Conservation (phyloP, 148 eudicot species). For the Amaranthus hypochondriacus region DNA sequence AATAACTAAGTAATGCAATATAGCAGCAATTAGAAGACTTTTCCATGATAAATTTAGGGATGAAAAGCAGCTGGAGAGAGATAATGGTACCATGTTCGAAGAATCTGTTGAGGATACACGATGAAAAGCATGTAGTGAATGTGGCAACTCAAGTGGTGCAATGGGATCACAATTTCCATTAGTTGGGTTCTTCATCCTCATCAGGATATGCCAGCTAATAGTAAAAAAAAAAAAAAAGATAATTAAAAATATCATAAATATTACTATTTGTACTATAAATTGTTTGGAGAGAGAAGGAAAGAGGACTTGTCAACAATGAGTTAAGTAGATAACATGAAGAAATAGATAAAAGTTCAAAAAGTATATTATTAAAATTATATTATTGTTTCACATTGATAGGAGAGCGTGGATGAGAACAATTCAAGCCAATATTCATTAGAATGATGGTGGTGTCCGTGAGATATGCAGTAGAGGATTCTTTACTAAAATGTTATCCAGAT, state of each 20-base stretch:
- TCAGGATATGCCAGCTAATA: slow-evolving; percentile 88
- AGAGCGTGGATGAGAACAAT: too few relatives aligned
- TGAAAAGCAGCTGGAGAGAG: neutral
- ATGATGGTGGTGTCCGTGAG: too few relatives aligned
- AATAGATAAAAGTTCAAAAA: too few relatives aligned
- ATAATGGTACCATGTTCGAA: slow-evolving; percentile 49
- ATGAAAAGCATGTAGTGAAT: slow-evolving; percentile 83
- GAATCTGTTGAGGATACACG: slow-evolving; percentile 65
- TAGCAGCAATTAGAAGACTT: neutral
- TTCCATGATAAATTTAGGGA: neutral
- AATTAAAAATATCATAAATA: neutral
- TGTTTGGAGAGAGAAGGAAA: neutral
- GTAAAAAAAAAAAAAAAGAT: slow-evolving; percentile 1
- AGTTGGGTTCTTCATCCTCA: slow-evolving; percentile 75
- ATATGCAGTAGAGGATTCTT: too few relatives aligned
- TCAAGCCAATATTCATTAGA: too few relatives aligned
- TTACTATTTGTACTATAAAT: neutral
- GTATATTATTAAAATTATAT: too few relatives aligned
- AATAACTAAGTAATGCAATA: neutral
- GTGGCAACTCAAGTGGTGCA: slow-evolving; percentile 86
- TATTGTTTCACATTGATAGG: too few relatives aligned
- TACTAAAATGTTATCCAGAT: too few relatives aligned
- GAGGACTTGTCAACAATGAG: neutral
- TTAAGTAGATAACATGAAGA: too few relatives aligned
- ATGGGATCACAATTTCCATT: slow-evolving; percentile 73